Conservation (phyloP, 805 yeast genomes). For the Pichia deserticola region DNA sequence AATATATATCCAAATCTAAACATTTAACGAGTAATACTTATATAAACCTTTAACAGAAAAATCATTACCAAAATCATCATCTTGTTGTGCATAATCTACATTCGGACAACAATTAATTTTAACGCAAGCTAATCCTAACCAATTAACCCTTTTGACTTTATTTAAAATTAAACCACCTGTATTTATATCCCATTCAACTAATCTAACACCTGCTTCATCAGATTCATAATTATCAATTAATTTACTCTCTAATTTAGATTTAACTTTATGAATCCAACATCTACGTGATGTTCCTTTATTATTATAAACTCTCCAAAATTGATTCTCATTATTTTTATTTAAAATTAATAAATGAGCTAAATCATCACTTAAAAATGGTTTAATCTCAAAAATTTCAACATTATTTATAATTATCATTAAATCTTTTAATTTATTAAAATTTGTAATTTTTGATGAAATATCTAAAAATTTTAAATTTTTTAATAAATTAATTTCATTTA, state of each 20-base stretch:
- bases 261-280: slow-evolving; percentile 50
- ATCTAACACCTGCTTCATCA: slow-evolving; percentile 22
- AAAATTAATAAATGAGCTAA: slow-evolving; percentile 12
- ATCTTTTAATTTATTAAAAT: slow-evolving; percentile 1
- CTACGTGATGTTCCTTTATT: slow-evolving; percentile 59
- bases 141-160: slow-evolving; percentile 38
- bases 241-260: slow-evolving; percentile 4
- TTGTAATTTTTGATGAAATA: slow-evolving; percentile 1
- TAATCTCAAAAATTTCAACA: slow-evolving; percentile 53
- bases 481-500: slow-evolving; percentile 48
- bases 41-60: slow-evolving; percentile 46
- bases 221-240: slow-evolving; percentile 22
- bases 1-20: slow-evolving; percentile 15
- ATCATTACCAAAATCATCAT: slow-evolving; percentile 46
- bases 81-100: slow-evolving; percentile 34
- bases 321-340: slow-evolving; percentile 19
- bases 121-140: slow-evolving; percentile 45
- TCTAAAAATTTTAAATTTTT: slow-evolving; percentile 6
- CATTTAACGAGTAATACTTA: slow-evolving; percentile 49
- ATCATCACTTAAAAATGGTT: slow-evolving; percentile 42
- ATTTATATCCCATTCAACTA: slow-evolving; percentile 50
- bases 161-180: slow-evolving; percentile 54
- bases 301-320: slow-evolving; percentile 43
- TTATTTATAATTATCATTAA: background rate
- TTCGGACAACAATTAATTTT: slow-evolving; percentile 52